Conservation (phyloP, 1,284 basidiomycete genomes). For the Fistulinella cinereoalba region DNA sequence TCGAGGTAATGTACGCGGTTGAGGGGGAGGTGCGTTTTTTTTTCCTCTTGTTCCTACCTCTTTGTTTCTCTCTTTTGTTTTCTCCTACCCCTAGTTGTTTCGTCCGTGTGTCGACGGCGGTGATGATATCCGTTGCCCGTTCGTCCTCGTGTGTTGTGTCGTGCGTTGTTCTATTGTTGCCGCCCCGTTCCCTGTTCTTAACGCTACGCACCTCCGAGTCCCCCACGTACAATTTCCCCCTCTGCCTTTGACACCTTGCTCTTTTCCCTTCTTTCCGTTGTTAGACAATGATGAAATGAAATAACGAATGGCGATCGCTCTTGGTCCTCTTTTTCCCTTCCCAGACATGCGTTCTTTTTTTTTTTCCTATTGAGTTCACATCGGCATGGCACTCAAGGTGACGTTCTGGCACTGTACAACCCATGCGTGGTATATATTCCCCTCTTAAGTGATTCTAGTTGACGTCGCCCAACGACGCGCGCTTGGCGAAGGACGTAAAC, state of each 20-base stretch:
- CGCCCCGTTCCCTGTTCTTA: background rate
- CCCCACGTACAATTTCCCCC: background rate
- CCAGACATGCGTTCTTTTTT: too few species aligned
- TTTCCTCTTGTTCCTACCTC: background rate
- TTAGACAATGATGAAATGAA: slow-evolving; percentile 9
- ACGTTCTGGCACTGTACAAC: too few species aligned
- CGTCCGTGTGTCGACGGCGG: background rate
- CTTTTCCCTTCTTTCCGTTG: background rate
- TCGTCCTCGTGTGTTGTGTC: background rate
- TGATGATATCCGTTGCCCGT: slow-evolving; percentile 15
- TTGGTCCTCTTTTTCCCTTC: too few species aligned
- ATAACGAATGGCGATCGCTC: slow-evolving; percentile 10
- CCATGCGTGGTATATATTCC: too few species aligned
- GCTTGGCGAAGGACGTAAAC: slow-evolving; percentile 37
- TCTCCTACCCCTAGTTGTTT: background rate
- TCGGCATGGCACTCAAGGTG: too few species aligned
- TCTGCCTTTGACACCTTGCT: background rate
- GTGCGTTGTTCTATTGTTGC: background rate
- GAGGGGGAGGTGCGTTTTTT: slow-evolving; percentile 7
- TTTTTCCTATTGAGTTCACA: too few species aligned
- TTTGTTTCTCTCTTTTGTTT: background rate
- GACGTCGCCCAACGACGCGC: slow-evolving; percentile 4
- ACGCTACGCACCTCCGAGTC: background rate
- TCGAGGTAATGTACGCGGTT: slow-evolving; percentile 50
- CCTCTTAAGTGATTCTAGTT: too few species aligned